phyloP scores from a whole-genome alignment of 192 early-diverging fungal species.

The Umbelopsis ramanniana region DNA sequence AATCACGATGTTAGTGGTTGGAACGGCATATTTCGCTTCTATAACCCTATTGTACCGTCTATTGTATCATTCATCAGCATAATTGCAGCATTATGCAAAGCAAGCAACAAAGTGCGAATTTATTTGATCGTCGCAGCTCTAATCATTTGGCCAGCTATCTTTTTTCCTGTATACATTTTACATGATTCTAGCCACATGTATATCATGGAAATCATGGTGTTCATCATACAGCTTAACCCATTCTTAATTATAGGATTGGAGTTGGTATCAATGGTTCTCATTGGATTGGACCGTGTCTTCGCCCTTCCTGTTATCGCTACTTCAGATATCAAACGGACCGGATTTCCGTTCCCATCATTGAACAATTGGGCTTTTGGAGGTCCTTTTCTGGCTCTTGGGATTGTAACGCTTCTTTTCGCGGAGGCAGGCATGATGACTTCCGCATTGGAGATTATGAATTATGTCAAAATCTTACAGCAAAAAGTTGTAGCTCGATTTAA shows the following conservation, averaged over 20 bases:
- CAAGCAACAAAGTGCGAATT: neutral
- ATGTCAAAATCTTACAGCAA: neutral
- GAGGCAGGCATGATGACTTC: neutral
- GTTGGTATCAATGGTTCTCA: neutral
- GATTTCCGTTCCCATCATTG: neutral
- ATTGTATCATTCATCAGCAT: neutral
- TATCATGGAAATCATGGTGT: neutral
- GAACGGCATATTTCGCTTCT: neutral
- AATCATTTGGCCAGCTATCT: neutral
- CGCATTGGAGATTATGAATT: neutral
- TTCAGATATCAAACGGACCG: neutral
- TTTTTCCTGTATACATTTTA: neutral
- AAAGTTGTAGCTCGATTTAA: neutral
- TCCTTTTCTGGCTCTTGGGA: neutral
- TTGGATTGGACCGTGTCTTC: slow-evolving; percentile 2
- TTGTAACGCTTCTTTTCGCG: neutral
- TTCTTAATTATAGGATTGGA: neutral
- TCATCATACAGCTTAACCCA: neutral
- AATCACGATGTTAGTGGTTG: neutral
- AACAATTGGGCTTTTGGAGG: neutral
- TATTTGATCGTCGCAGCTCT: neutral
- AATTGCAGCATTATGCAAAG: neutral
- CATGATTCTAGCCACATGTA: neutral
- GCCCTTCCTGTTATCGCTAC: neutral
- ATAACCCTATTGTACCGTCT: neutral